A percentile compares a stretch with the other conserved stretches of the same genome.
Conservation (phyloP, 306 rosid species). For the Lithocarpus polystachyus region DNA sequence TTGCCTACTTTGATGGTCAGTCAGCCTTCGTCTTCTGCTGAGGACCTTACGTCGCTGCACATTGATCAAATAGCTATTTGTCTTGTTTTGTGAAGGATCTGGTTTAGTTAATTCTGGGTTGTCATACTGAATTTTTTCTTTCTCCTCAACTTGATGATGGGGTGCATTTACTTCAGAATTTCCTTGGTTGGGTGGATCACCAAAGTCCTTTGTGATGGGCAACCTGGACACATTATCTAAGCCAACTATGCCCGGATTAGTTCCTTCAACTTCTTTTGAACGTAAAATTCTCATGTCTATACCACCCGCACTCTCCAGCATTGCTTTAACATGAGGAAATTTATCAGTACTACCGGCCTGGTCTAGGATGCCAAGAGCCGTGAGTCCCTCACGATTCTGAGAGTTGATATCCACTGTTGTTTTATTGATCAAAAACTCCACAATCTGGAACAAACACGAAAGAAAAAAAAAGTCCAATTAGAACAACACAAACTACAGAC, state of each 20-base stretch:
- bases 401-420: constrained; percentile 48
- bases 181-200: constrained; percentile 4
- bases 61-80: constrained; percentile 5
- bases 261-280: too few species aligned
- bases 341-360: constrained; percentile 18
- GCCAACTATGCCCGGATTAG: too few species aligned
- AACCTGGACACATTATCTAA: not conserved
- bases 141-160: constrained; percentile 26
- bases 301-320: not conserved
- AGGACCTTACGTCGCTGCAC: constrained; percentile 17
- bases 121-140: constrained; percentile 7
- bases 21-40: constrained; percentile 18
- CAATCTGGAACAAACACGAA: constrained; percentile 41
- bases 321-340: not conserved
- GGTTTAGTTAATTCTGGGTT: constrained; percentile 11
- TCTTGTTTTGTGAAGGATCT: not conserved
- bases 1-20: constrained; percentile 4
- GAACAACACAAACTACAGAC: too few species aligned
- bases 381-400: constrained; percentile 39
- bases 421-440: constrained; percentile 55
- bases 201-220: not conserved
- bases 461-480: too few species aligned
- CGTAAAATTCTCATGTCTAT: too few species aligned
- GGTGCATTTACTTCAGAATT: constrained; percentile 15
- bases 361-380: constrained; percentile 56